Evolutionary conservation across 768 basidiomycete genomes (phyloP), one percentile per base, ranked within the genome.

Genomic region (Lactarius tabidus): DNA sequence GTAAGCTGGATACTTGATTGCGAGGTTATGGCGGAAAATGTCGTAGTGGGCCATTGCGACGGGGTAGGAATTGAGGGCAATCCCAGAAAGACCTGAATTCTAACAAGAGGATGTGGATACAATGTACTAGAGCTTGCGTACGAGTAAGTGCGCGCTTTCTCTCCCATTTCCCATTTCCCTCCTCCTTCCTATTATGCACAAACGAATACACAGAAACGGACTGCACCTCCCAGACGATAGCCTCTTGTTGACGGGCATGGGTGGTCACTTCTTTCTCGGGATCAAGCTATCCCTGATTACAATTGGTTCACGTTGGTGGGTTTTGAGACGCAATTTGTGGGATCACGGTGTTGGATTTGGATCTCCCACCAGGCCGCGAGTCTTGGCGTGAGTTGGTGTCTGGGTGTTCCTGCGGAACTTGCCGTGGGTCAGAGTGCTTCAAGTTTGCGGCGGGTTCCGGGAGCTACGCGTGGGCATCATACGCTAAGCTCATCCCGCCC

Each of bases 371-470:
- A 6, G 1, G n/a, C n/a, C n/a, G n/a, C n/a, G n/a, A n/a, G n/a
- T n/a, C n/a, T n/a, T n/a, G 41, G 39, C 12, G 39, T 17, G 39
- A 5, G 39, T 17, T 43, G 20, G 20, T 1, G 41, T 43, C 7
- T 98, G 41, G 18, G 20, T 43, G 20, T 9, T 6, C 41, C 41
- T 18, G 41, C 41, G 39, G 18, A 41, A 41, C 18, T 41, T 3
- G 18, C 2, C 6, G 39, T 20, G 20, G 6, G 20, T 43, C 41
- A 20, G 41, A 3, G 20, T 43, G 20, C 41, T 20, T 43, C 20
- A 43, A 20, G 41, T 93, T 1, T 95, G 90, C 69, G 95, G 95
- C 5, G 90, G 93, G 0, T 96, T 97, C 77, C 93, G 95, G 75
- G 8, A 84, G 90, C 26, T 96, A 93, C 67, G 90, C 93, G 0